Evolutionary conservation across 31 red algal species (phyloP).

Genomic region (Endocladia muricata): DNA sequence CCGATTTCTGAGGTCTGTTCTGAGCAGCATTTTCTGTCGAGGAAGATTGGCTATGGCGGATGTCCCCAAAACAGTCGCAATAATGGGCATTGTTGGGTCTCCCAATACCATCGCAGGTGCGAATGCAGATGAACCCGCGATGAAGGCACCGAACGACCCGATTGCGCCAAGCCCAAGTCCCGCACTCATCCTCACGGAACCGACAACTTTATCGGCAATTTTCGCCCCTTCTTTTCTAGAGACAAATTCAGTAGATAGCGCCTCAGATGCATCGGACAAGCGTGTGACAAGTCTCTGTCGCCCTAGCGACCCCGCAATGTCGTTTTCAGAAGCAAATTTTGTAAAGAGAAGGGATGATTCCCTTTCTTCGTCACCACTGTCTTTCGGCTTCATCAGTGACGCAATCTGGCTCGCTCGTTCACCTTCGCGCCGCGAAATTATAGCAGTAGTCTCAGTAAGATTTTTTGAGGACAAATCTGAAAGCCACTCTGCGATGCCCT

Average conservation of each 20-base stretch:
- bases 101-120: not conserved
- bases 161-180: constrained; percentile 15
- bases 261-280: constrained; percentile 14
- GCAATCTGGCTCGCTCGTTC: constrained; percentile 19
- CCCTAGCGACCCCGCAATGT: not conserved
- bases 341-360: not conserved
- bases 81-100: constrained; percentile 14
- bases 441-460: constrained; percentile 20
- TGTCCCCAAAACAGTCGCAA: not conserved
- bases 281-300: constrained; percentile 10
- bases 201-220: constrained; percentile 16
- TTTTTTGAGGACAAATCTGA: constrained; percentile 3
- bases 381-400: not conserved
- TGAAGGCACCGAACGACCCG: constrained; percentile 15
- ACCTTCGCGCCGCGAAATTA: constrained; percentile 38
- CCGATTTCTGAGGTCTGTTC: constrained; percentile 6
- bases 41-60: constrained; percentile 13
- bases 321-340: not conserved
- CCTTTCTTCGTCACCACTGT: not conserved
- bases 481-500: constrained; percentile 26
- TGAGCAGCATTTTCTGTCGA: constrained; percentile 16
- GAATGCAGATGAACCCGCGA: not conserved
- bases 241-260: constrained; percentile 7
- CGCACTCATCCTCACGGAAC: not conserved
- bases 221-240: constrained; percentile 2